phyloP scores from a whole-genome alignment of 495 filamentous ascomycete species.

The Trypethelium eluteriae region DNA sequence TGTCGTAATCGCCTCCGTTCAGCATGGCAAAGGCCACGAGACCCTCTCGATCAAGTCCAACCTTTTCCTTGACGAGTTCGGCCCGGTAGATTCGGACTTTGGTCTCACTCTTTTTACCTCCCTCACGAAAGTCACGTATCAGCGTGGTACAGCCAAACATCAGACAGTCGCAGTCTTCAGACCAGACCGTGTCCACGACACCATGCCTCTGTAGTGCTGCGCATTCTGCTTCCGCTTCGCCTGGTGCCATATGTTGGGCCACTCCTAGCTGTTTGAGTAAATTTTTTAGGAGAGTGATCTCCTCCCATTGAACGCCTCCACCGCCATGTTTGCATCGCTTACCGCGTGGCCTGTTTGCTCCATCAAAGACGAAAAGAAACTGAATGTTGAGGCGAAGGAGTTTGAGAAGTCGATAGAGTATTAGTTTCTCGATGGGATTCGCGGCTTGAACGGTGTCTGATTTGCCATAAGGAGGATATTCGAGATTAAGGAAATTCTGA shows the following conservation, averaged over 20 bases:
- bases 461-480: not conserved
- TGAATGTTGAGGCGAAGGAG: conserved; percentile 28
- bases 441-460: conserved; percentile 22
- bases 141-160: conserved; percentile 30
- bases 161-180: conserved; percentile 27
- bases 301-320: conserved; percentile 21
- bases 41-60: conserved; percentile 20
- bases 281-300: conserved; percentile 18
- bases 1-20: conserved; percentile 28
- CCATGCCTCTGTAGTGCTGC: conserved; percentile 22
- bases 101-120: conserved; percentile 20
- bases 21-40: conserved; percentile 28
- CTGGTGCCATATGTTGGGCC: conserved; percentile 25
- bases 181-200: conserved; percentile 30
- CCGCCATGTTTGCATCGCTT: conserved; percentile 13
- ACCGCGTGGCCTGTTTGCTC: conserved; percentile 19
- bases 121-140: conserved; percentile 22
- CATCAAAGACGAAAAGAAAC: conserved; percentile 30
- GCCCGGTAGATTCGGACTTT: conserved; percentile 20
- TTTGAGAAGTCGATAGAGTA: conserved; percentile 25
- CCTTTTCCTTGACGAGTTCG: conserved; percentile 13
- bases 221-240: conserved; percentile 32
- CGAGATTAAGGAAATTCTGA: not conserved
- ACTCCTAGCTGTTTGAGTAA: conserved; percentile 19
- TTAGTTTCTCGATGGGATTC: conserved; percentile 28